Evolutionary conservation across 78 protist species (phyloP), one percentile per base, ranked within the genome.

Genomic region (Cyanophora paradoxa): DNA sequence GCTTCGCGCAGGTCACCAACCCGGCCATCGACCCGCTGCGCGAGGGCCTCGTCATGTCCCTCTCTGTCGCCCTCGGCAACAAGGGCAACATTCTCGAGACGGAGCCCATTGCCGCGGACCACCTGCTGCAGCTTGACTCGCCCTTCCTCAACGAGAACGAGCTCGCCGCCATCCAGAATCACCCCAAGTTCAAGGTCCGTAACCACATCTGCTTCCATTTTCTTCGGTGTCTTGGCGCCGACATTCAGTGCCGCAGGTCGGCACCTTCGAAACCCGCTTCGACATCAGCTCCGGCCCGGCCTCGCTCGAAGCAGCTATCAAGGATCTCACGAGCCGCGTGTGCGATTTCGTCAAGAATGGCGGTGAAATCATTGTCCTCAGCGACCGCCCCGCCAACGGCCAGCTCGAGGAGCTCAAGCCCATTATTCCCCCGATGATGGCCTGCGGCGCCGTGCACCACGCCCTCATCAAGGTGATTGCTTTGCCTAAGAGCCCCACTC

Each of bases 21-120:
- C 95, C 95, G 31, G 58, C 71, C 54, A 87, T 91, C 83, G 95
- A 91, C 57, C 92, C 95, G 19, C 64, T 87, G 64, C 85, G 95
- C 11, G 95, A 91, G 76, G 56, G 41, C 56, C 30, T 87, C 50
- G 82, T 87, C 58, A 88, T 91, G 92, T 62, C 86, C 2, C 88
- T 91, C 22, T 30, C 37, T 22, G 41, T 41, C 39, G 19, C 37
- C 54, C 71, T 65, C 57, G 71, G 71, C 13, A 24, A 22, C 39
- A 65, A 65, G 71, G 71, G 71, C 71, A 65, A 37, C 22, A 28
- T 22, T 54, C 6, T 65, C 57, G 71, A 65, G 71, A n/a, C 36
- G 26, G 48, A n/a, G n/a, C n/a, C 56, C 54, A 41, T 54, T 1
- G 56, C 37, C 33, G n/a, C n/a, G n/a, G n/a, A n/a, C n/a, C n/a